Base-by-base conservation (phyloP, 768 basidiomycete species). In the Russula brevipes region DNA sequence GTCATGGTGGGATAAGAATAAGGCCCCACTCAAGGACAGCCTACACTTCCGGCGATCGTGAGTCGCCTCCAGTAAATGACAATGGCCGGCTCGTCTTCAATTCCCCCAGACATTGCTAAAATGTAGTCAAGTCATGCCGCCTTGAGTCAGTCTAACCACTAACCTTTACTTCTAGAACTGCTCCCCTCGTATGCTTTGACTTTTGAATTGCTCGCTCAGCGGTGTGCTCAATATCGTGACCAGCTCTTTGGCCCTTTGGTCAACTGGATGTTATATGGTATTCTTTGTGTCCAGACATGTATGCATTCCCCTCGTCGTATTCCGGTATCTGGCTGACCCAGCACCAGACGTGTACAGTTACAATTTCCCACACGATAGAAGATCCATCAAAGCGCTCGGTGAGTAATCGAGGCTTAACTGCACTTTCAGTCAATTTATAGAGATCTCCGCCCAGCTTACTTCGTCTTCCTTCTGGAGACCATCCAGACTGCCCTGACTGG, bases 361-460 rank as follows among this genome's bases (percentile, higher is more conserved):
- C 50, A 59, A 59, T 19, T 63, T 59, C 41, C 44, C 57, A 38
- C 51, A 52, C 33, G 62, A 63, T 38, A 63, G 35, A 30, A 9
- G 50, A 35, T 17, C 11, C n/a, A 31, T 63, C 2, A 61, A 61
- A 51, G 24, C 44, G 7, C 47, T 61, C 24, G 53, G 60, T 56
- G 38, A 10, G 54, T 35, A 31, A 38, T 39, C 38, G 38, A 39
- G 24, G 38, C 38, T 39, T 39, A 11, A 24, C 24, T 39, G 38
- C 38, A 39, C 11, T 6, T 39, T 39, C 8, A 6, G 11, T 39
- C 11, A 39, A 39, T 39, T 39, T 1, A 39, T 39, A 39, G 8
- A 11, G 38, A 39, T 11, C 11, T 39, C 11, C 11, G 38, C 6
- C 38, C 11, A 39, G 38, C 38, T 3, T 39, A 39, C 38, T 39